These are phyloP conservation scores for Priceomyces carsonii DNA, from an alignment of 805 yeast genomes.

Conservation along the genomic window DNA sequence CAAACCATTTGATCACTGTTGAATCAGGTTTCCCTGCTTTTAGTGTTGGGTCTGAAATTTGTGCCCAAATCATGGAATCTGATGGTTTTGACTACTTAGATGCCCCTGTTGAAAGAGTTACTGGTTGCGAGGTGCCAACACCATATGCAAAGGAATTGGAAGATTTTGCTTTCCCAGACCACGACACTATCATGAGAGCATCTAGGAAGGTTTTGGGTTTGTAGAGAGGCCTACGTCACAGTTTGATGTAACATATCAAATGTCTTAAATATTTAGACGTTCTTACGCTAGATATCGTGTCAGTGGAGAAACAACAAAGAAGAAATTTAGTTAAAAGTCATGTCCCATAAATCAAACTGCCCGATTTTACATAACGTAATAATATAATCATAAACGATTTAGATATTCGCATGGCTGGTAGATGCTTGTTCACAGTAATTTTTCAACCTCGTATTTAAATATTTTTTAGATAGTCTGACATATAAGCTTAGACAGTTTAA, in stretches of 20 bases:
- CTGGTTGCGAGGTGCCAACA: conserved; percentile 99
- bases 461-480: neutral
- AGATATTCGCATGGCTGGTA: no score
- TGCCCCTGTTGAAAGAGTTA: conserved; percentile 97
- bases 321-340: no score
- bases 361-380: no score
- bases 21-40: conserved; percentile 98
- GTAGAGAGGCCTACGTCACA: no score
- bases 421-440: no score
- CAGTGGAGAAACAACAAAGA: no score
- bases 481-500: conserved; percentile 1
- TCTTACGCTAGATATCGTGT: no score
- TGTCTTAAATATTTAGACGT: no score
- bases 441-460: neutral
- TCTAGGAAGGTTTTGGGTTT: conserved; percentile 76
- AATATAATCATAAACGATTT: no score
- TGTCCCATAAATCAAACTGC: no score
- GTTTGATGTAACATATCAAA: no score
- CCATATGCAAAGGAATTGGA: conserved; percentile 96
- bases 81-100: conserved; percentile 98
- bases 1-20: conserved; percentile 93
- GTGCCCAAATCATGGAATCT: conserved; percentile 97
- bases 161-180: conserved; percentile 98
- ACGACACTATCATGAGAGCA: conserved; percentile 85
- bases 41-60: conserved; percentile 98